phyloP scores from a whole-genome alignment of 257 asterid species.

The Misopates orontium region DNA sequence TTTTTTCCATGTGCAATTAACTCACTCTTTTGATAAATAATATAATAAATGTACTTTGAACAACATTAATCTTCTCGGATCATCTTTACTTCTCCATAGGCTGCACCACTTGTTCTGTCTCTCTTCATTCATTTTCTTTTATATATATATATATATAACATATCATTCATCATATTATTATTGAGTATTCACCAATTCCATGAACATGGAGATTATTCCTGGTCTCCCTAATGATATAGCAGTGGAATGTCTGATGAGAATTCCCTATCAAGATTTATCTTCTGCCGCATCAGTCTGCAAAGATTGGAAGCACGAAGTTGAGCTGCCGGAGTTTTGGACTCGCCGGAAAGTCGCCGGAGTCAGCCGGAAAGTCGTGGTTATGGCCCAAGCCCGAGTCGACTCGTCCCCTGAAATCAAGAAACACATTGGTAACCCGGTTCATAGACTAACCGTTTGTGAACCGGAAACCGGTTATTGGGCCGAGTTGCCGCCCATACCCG shows the following conservation, averaged over 20 bases:
- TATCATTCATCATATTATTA: too few relatives aligned
- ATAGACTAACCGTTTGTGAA: conserved; percentile 56
- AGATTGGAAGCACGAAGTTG: conserved; percentile 52
- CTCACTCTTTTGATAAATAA: too few relatives aligned
- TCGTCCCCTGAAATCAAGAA: conserved; percentile 26
- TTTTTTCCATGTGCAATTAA: too few relatives aligned
- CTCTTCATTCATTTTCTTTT: too few relatives aligned
- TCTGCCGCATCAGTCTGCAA: conserved; percentile 53
- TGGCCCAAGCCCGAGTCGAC: conserved; percentile 46
- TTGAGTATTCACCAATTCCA: too few relatives aligned
- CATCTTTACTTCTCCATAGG: too few relatives aligned
- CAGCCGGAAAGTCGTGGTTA: conserved; percentile 42
- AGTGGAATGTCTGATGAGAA: conserved; percentile 53
- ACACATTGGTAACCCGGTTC: conserved; percentile 33
- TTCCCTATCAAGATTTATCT: conserved; percentile 49
- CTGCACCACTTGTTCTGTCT: too few relatives aligned
- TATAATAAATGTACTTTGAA: too few relatives aligned
- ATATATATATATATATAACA: too few relatives aligned
- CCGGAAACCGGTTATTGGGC: conserved; percentile 67
- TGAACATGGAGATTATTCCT: conserved; percentile 42
- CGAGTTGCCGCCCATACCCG: conserved; percentile 55
- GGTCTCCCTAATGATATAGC: conserved; percentile 64
- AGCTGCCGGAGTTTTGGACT: conserved; percentile 58
- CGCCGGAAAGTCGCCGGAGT: conserved; percentile 35
- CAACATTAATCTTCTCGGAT: too few relatives aligned